Base-by-base conservation (phyloP, 2,329 filamentous ascomycete species). In the Colletotrichum graminicola region DNA sequence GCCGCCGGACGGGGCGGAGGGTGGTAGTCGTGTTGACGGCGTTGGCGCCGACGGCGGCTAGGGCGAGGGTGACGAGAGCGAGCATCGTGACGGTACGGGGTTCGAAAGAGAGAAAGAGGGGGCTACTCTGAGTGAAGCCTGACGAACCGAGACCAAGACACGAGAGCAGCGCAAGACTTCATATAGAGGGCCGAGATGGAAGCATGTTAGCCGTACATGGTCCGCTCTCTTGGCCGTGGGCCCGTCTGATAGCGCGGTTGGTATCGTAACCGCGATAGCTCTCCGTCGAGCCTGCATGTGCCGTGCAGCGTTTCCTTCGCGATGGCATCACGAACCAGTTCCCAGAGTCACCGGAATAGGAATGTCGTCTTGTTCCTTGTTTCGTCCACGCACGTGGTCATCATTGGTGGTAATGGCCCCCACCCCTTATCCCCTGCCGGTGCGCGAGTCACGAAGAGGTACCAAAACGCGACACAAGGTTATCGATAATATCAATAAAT, bases 21-120 rank as follows among this genome's bases (percentile, higher is more conserved):
- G 41, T 52, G 16, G 59, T 71, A 32, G 65, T 71, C 41, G 68
- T 68, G 65, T 71, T 71, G 39, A 54, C 52, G 59, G 68, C 68
- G 32, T 45, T n/a, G 21, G 54, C 65, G 52, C 43, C 59, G 43
- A 26, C 54, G 59, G 59, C 64, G 43, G 65, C 59, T n/a, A 71
- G 65, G 59, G 68, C 59, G 23, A 71, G 59, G 52, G 68, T 54
- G 29, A 68, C 14, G 52, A 71, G 57, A 21, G 52, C 65, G 54
- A 71, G 65, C 68, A 71, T 71, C 65, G 59, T 64, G 21, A 29
- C 65, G 39, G 12, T n/a, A 6, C 21, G 23, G 43, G 7, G 39
- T n/a, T 1, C 7, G 26, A 21, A 29, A 45, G 43, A 45, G 6
- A n/a, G 43, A 6, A 45, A 45, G 43, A 8, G 34, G 34, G 5